Evolutionary conservation across 345 rosid genomes (phyloP), one percentile per base, ranked within the genome.

Genomic region (Gossypium australe): DNA sequence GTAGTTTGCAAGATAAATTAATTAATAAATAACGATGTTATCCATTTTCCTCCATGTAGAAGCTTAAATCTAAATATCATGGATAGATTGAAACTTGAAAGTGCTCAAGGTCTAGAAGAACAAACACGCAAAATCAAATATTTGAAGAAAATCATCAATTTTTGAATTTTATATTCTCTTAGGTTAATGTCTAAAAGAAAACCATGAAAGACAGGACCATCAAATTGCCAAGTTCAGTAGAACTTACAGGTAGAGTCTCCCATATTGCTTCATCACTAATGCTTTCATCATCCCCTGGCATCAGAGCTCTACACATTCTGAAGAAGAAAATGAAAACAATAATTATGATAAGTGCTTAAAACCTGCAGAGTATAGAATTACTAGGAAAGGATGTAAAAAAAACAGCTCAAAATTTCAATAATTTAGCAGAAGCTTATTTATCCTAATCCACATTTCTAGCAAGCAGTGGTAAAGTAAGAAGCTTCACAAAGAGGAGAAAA

Each of bases 241-340:
- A 74, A 88, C 95, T 91, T 86, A 92, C 98, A 70, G 98, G 98
- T 56, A 94, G 87, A 24, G 98, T 90, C 80, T 94, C 98, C 98
- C 97, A 92, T 85, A 92, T 87, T 77, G 98, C 90, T 86, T 92
- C 98, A 79, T 92, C 97, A 59, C 80, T 89, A 83, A 87, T 87
- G 85, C 85, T 87, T 78, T 89, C 98, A 80, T 93, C 98, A 75
- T 94, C 98, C 60, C 94, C 97, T 1, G 97, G 97, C 96, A 92
- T 91, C 75, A 94, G 81, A 78, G 95, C 95, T 82, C 89, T 90
- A 67, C 98, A 94, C 98, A 94, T 94, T 79, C 98, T 94, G 84
- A 73, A 73, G 48, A 78, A 52, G 58, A 76, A 78, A 82, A 12
- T 11, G 24, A 59, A 69, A 43, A 76, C 76, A 66, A 59, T 58